These are phyloP conservation scores for Diplodia mutila DNA, from an alignment of 2,329 filamentous ascomycete species.

Conservation along the genomic window DNA sequence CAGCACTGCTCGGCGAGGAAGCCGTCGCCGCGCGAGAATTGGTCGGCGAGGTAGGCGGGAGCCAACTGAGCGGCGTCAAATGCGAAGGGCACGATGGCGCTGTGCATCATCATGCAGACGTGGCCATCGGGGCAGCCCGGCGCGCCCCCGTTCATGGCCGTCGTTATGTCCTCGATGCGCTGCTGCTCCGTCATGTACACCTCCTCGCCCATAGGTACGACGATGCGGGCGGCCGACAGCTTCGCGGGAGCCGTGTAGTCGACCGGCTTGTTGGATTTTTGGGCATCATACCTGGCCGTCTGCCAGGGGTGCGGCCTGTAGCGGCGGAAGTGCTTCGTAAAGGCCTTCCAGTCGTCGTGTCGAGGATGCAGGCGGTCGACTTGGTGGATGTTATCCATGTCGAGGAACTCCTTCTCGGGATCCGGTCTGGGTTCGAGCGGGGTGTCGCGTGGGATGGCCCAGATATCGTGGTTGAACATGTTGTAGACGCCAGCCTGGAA, in stretches of 20 bases:
- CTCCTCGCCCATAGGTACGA: background rate
- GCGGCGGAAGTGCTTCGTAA: background rate
- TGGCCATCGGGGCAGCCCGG: background rate
- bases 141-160: background rate
- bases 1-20: conserved; percentile 12
- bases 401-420: background rate
- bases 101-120: background rate
- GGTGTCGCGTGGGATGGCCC: background rate
- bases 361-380: background rate
- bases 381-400: background rate
- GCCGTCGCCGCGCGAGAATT: background rate
- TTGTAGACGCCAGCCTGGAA: background rate
- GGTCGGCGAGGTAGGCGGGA: background rate
- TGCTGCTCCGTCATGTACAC: background rate
- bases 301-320: background rate
- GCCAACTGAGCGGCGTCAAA: background rate
- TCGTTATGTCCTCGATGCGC: too few species aligned
- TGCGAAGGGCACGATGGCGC: background rate
- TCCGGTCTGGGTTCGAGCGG: background rate
- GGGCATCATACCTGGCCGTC: too few species aligned
- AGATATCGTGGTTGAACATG: background rate
- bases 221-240: background rate
- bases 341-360: conserved; percentile 8
- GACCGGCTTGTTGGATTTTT: background rate
- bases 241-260: background rate